These are phyloP conservation scores for Yarrowia sp. DNA, from an alignment of 805 yeast genomes.

Conservation along the genomic window DNA sequence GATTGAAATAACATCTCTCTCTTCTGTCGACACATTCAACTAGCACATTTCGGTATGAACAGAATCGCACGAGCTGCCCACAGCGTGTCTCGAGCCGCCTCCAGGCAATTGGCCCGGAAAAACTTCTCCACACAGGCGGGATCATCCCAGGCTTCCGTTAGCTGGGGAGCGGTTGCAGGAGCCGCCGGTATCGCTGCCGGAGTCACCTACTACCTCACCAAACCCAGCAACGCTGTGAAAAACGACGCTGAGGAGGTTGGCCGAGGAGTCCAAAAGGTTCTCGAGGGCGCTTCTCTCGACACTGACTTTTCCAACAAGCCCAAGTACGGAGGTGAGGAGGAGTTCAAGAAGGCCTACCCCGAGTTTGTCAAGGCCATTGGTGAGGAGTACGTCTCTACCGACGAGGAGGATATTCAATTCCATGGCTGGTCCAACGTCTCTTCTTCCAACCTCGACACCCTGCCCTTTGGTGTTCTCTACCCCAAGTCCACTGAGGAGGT, in stretches of 20 bases:
- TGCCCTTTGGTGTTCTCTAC: constrained; percentile 57
- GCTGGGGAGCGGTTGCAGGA: constrained; percentile 18
- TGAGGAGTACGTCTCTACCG: constrained; percentile 46
- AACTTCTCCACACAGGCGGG: constrained; percentile 3
- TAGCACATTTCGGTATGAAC: neutral
- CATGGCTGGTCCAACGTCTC: constrained; percentile 38
- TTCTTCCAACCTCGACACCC: constrained; percentile 34
- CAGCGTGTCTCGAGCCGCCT: constrained; percentile 13
- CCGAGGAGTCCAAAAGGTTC: constrained; percentile 16
- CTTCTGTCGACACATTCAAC: neutral
- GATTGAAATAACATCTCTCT: neutral
- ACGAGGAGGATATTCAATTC: constrained; percentile 34
- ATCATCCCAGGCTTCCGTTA: neutral
- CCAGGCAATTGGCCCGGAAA: constrained; percentile 9
- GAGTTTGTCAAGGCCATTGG: constrained; percentile 53
- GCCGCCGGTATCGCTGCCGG: constrained; percentile 20
- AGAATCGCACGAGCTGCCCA: constrained; percentile 22
- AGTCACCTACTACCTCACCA: constrained; percentile 9
- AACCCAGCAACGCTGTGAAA: neutral
- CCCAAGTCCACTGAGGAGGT: constrained; percentile 69
- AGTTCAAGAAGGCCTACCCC: constrained; percentile 48
- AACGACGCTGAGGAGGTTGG: neutral
- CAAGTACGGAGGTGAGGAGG: constrained; percentile 35
- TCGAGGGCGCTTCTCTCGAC: constrained; percentile 13
- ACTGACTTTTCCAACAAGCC: constrained; percentile 18